Conservation (phyloP, 2,329 filamentous ascomycete genomes). For the Aspergillus brunneoviolaceus region DNA sequence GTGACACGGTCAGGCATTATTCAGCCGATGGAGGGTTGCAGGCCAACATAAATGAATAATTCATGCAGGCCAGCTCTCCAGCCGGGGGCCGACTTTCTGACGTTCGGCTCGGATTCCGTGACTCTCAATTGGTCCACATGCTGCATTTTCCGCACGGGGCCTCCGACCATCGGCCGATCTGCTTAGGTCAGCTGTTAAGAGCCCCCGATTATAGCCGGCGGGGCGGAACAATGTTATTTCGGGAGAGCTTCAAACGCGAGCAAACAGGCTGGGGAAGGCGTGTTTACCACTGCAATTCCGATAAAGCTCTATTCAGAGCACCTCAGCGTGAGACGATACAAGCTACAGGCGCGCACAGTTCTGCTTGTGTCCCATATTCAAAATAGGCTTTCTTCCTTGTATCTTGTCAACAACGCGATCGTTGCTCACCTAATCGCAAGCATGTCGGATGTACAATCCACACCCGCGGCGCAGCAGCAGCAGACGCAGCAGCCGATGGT, state of each 20-base stretch:
- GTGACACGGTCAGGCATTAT: neutral
- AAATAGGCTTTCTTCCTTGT: neutral
- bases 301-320: neutral
- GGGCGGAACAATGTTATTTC: constrained; percentile 19
- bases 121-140: constrained; percentile 4
- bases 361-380: neutral
- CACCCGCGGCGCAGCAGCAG: constrained; percentile 23
- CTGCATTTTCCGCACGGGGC: constrained; percentile 1
- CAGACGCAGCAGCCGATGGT: constrained; percentile 26
- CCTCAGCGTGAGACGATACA: neutral
- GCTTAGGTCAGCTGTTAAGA: neutral
- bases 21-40: neutral
- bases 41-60: neutral
- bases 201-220: constrained; percentile 17
- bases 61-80: constrained; percentile 2
- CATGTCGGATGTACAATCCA: constrained; percentile 32
- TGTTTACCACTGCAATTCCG: neutral
- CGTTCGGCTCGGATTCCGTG: neutral
- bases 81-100: neutral
- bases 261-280: constrained; percentile 11
- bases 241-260: constrained; percentile 16
- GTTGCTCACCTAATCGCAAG: constrained; percentile 5
- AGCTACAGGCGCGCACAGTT: neutral
- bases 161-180: constrained; percentile 21
- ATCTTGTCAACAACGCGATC: constrained; percentile 8